Evolutionary conservation across 2,329 filamentous ascomycete genomes (phyloP).

Genomic region (Colletotrichum viniferum): DNA sequence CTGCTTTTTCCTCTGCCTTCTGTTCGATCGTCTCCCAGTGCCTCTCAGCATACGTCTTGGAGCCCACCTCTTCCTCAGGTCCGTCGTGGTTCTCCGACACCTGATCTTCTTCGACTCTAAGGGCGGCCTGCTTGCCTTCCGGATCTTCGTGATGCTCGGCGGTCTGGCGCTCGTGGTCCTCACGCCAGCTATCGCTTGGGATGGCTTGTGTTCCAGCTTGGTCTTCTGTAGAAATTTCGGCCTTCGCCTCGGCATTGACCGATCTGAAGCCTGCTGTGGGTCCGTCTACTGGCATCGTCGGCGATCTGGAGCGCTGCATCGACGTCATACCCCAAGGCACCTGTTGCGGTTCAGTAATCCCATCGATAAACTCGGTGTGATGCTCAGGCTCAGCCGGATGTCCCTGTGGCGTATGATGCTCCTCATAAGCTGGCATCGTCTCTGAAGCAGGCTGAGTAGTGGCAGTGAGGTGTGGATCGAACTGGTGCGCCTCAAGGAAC

Average conservation of each 20-base stretch:
- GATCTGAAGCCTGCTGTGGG: not conserved
- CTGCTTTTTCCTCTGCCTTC: not conserved
- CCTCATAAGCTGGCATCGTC: not conserved
- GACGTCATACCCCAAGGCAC: slow-evolving; percentile 17
- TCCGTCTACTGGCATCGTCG: not conserved
- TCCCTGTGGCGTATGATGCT: not conserved
- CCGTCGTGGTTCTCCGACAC: slow-evolving; percentile 2
- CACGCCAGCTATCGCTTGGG: not conserved
- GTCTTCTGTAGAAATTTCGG: not conserved
- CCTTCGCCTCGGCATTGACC: not conserved
- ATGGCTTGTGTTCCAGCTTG: not conserved
- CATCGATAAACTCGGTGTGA: slow-evolving; percentile 5
- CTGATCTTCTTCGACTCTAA: slow-evolving; percentile 5
- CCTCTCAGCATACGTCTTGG: slow-evolving; percentile 5
- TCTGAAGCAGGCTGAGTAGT: not conserved
- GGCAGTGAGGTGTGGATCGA: not conserved
- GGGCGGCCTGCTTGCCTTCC: not conserved
- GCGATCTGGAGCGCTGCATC: not conserved
- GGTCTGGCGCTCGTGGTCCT: not conserved
- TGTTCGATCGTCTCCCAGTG: not conserved
- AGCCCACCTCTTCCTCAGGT: not conserved
- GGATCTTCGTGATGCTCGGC: not conserved
- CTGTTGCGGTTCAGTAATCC: slow-evolving; percentile 12
- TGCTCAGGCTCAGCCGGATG: not conserved
- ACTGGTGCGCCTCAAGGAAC: slow-evolving; percentile 6